phyloP scores from a whole-genome alignment of 2,329 filamentous ascomycete genomes.

The Epichloe brachyelytri region DNA sequence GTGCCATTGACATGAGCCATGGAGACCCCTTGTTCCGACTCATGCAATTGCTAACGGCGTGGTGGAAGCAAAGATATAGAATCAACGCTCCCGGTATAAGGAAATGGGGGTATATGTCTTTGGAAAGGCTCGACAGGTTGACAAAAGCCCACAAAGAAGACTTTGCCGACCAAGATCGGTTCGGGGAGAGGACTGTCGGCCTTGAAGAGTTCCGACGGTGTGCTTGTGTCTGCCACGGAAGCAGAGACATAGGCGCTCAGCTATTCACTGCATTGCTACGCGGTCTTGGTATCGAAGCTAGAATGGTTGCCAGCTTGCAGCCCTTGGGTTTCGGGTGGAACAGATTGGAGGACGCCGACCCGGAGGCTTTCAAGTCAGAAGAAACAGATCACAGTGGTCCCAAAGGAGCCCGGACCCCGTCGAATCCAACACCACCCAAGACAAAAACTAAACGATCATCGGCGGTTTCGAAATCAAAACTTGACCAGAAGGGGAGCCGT shows the following conservation, averaged over 20 bases:
- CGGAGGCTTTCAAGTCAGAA: constrained; percentile 24
- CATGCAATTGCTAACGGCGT: constrained; percentile 62
- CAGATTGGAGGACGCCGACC: constrained; percentile 65
- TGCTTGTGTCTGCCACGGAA: constrained; percentile 63
- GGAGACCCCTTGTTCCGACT: constrained; percentile 72
- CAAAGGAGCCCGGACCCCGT: not conserved
- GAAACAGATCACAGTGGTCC: not conserved
- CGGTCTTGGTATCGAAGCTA: constrained; percentile 66
- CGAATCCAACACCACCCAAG: constrained; percentile 7
- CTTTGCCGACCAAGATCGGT: constrained; percentile 45
- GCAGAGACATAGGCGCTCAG: constrained; percentile 76
- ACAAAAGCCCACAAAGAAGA: constrained; percentile 56
- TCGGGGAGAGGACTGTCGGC: constrained; percentile 64
- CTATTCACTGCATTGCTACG: constrained; percentile 78
- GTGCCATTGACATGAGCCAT: constrained; percentile 62
- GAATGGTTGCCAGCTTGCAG: constrained; percentile 76
- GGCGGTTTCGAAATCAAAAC: not conserved
- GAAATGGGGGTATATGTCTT: constrained; percentile 80
- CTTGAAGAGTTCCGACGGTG: constrained; percentile 54
- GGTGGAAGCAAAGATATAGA: constrained; percentile 78
- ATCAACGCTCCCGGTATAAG: constrained; percentile 66
- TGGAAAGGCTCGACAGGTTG: constrained; percentile 62
- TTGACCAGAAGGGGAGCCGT: not conserved
- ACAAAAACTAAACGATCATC: not conserved
- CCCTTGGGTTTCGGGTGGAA: constrained; percentile 84